These are phyloP conservation scores for Chaetomiaceae sp. DNA, from an alignment of 2,329 filamentous ascomycete genomes.

Conservation along the genomic window DNA sequence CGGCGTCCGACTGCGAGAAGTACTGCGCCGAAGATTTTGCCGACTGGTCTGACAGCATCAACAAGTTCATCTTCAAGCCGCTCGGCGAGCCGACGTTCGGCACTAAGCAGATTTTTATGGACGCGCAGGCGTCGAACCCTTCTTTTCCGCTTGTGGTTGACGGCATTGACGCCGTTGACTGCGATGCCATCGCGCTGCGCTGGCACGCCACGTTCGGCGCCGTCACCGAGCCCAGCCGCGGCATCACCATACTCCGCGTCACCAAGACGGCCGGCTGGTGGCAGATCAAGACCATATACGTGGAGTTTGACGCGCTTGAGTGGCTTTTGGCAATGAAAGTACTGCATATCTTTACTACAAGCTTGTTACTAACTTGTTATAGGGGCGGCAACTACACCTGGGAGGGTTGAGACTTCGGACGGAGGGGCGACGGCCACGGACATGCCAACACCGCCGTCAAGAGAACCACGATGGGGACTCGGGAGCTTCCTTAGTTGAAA, in stretches of 20 bases:
- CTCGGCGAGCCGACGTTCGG: slow-evolving; percentile 28
- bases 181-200: slow-evolving; percentile 25
- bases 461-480: too few relatives aligned
- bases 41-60: slow-evolving; percentile 31
- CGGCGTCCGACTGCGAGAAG: slow-evolving; percentile 24
- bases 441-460: too few relatives aligned
- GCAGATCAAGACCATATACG: slow-evolving; percentile 28
- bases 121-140: slow-evolving; percentile 25
- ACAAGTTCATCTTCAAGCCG: slow-evolving; percentile 28
- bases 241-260: slow-evolving; percentile 27
- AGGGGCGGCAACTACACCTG: slow-evolving; percentile 30
- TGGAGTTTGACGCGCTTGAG: slow-evolving; percentile 30
- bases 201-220: slow-evolving; percentile 30
- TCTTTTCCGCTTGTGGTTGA: slow-evolving; percentile 28
- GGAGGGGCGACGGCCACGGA: too few relatives aligned
- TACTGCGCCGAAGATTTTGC: slow-evolving; percentile 28
- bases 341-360: too few relatives aligned
- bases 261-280: slow-evolving; percentile 26
- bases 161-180: slow-evolving; percentile 28
- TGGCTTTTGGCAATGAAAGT: too few relatives aligned
- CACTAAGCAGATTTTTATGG: slow-evolving; percentile 30
- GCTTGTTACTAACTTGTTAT: too few relatives aligned
- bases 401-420: slow-evolving; percentile 24
- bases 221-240: slow-evolving; percentile 27
- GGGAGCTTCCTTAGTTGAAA: too few relatives aligned